Evolutionary conservation across 768 basidiomycete species (phyloP).

Genomic region (Chiua virens): DNA sequence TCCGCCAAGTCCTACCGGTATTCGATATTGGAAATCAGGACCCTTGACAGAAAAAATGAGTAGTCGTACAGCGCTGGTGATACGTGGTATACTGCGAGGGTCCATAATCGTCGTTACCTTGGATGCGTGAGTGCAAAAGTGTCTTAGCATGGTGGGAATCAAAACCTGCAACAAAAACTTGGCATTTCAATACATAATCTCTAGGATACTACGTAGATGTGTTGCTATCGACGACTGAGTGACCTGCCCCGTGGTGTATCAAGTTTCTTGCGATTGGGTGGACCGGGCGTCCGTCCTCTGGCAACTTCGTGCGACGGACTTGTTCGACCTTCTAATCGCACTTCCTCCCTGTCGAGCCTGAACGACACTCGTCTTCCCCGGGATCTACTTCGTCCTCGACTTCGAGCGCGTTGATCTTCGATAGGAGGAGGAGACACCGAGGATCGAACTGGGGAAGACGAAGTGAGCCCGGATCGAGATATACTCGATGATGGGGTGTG

Average conservation of each 20-base stretch:
- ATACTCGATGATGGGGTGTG: conserved; percentile 36
- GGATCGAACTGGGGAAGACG: conserved; percentile 47
- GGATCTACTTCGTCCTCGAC: conserved; percentile 50
- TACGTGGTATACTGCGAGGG: conserved; percentile 16
- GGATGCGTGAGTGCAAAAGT: background rate
- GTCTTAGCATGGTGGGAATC: conserved; percentile 6
- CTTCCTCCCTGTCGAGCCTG: conserved; percentile 35
- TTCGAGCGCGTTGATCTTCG: conserved; percentile 33
- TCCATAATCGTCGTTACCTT: conserved; percentile 16
- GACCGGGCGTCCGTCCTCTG: conserved; percentile 30
- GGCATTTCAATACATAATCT: conserved; percentile 8
- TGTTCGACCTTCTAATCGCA: conserved; percentile 14
- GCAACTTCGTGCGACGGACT: conserved; percentile 6
- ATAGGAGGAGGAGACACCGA: conserved; percentile 39
- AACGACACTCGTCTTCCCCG: conserved; percentile 61
- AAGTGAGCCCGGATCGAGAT: conserved; percentile 49
- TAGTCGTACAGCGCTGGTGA: conserved; percentile 20
- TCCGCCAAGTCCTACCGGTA: conserved; percentile 60
- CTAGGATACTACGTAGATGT: conserved; percentile 5
- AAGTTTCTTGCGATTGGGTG: conserved; percentile 16
- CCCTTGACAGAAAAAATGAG: background rate
- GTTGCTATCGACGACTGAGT: conserved; percentile 21
- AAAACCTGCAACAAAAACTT: background rate
- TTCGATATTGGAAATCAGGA: conserved; percentile 9
- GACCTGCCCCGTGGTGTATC: conserved; percentile 21